These are phyloP conservation scores for Arthrobotrys musiformis DNA, from an alignment of 2,329 filamentous ascomycete species.

Conservation along the genomic window DNA sequence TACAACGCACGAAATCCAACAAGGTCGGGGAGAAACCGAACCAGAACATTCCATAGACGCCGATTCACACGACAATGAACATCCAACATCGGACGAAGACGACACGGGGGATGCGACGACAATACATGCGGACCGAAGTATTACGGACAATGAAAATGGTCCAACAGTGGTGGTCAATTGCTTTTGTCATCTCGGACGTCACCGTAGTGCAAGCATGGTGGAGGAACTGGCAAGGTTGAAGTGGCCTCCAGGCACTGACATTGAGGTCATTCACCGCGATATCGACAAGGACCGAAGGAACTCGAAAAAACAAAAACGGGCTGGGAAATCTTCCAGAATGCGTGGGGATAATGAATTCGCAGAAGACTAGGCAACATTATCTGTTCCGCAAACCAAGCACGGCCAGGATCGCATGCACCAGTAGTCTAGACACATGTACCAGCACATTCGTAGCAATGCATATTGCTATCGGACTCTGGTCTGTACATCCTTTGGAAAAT, in stretches of 20 bases:
- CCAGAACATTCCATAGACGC: background rate
- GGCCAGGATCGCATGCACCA: background rate
- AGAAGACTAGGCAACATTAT: slow-evolving; percentile 5
- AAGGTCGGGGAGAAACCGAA: slow-evolving; percentile 5
- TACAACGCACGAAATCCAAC: slow-evolving; percentile 46
- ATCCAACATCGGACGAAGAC: background rate
- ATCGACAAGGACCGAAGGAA: slow-evolving; percentile 43
- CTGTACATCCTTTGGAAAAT: no score
- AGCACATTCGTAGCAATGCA: background rate
- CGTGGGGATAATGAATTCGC: slow-evolving; percentile 3
- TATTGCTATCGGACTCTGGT: background rate
- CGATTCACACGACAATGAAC: background rate
- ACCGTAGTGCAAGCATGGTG: slow-evolving; percentile 47
- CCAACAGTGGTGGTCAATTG: slow-evolving; percentile 42
- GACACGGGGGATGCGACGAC: background rate
- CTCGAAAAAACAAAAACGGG: slow-evolving; percentile 11
- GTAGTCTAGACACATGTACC: background rate
- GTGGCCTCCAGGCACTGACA: slow-evolving; percentile 31
- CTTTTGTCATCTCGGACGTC: slow-evolving; percentile 48
- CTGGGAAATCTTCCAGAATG: slow-evolving; percentile 32
- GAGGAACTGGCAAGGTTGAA: slow-evolving; percentile 44
- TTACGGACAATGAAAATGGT: background rate
- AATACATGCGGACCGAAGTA: background rate
- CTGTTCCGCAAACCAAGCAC: background rate
- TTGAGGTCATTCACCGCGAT: slow-evolving; percentile 44